Percentiles rank a stretch among this genome's conserved stretches.
These are phyloP conservation scores for Dysphania ambrosioides DNA, from an alignment of 148 eudicot species.

Conservation along the genomic window DNA sequence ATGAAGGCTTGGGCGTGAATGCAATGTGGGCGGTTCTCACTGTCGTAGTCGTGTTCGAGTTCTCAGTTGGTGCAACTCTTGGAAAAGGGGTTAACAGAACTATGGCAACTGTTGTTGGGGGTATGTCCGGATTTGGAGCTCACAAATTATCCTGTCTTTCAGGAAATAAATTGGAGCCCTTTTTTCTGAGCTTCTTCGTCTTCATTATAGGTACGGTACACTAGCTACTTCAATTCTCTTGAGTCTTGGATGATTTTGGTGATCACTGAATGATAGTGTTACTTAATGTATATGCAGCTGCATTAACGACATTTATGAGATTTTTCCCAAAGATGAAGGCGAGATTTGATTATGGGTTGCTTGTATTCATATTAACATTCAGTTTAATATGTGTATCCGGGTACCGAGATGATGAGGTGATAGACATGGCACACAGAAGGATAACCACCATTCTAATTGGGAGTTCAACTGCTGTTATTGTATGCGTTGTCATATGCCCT, in stretches of 20 bases:
- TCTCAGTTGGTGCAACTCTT: constrained; percentile 57
- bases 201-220: constrained; percentile 39
- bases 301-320: constrained; percentile 38
- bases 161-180: constrained; percentile 33
- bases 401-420: constrained; percentile 46
- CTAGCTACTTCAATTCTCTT: too few relatives aligned
- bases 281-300: constrained; percentile 32
- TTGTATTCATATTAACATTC: constrained; percentile 64
- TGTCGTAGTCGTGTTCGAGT: constrained; percentile 58
- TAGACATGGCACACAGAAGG: constrained; percentile 43
- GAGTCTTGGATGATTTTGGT: too few relatives aligned
- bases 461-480: constrained; percentile 36
- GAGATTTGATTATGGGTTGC: constrained; percentile 64
- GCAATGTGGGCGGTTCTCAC: constrained; percentile 64
- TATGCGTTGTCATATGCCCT: constrained; percentile 49
- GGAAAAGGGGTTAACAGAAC: constrained; percentile 56
- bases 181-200: constrained; percentile 37
- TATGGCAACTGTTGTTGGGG: constrained; percentile 47
- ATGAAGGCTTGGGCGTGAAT: constrained; percentile 41
- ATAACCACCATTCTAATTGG: constrained; percentile 56
- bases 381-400: constrained; percentile 53
- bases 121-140: constrained; percentile 42
- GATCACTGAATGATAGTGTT: too few relatives aligned
- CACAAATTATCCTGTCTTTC: constrained; percentile 38
- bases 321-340: constrained; percentile 59